These are phyloP conservation scores for Theileria sp. DNA, from an alignment of 169 alveolate species.

Conservation along the genomic window DNA sequence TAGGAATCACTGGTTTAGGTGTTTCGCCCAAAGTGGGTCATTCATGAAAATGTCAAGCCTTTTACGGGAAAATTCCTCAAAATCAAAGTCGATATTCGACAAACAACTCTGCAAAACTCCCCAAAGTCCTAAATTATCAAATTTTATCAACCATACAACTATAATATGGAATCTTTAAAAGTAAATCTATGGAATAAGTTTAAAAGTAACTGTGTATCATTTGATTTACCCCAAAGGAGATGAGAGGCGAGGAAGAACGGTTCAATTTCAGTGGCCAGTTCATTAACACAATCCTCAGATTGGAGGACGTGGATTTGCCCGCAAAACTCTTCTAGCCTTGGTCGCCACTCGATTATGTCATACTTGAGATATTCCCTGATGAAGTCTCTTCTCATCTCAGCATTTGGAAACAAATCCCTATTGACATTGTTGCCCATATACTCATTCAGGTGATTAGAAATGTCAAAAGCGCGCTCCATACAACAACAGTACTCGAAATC, in stretches of 20 bases:
- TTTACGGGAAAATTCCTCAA: constrained; percentile 58
- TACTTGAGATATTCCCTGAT: constrained; percentile 41
- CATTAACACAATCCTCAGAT: constrained; percentile 24
- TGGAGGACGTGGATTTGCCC: constrained; percentile 1
- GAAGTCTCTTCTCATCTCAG: constrained; percentile 61
- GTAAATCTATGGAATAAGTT: too few relatives aligned
- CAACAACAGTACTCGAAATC: constrained; percentile 77
- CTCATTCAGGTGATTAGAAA: constrained; percentile 77
- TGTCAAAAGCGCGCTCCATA: constrained; percentile 78
- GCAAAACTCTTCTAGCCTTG: constrained; percentile 3
- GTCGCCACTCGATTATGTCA: constrained; percentile 1
- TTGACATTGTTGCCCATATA: constrained; percentile 66
- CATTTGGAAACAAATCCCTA: constrained; percentile 61
- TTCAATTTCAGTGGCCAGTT: constrained; percentile 62
- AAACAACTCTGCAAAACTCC: constrained; percentile 66
- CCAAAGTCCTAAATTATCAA: constrained; percentile 53
- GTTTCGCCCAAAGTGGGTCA: constrained; percentile 24
- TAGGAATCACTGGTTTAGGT: neutral
- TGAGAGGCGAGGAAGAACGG: constrained; percentile 74
- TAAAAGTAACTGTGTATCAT: too few relatives aligned
- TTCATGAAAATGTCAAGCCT: constrained; percentile 30
- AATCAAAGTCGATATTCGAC: constrained; percentile 68
- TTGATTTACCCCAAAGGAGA: constrained; percentile 73
- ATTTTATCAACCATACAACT: neutral
- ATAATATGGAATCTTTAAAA: too few relatives aligned